Percentiles rank a stretch among this genome's conserved stretches.
Conservation (phyloP, 1,284 basidiomycete genomes). For the Neonothopanus nambi region DNA sequence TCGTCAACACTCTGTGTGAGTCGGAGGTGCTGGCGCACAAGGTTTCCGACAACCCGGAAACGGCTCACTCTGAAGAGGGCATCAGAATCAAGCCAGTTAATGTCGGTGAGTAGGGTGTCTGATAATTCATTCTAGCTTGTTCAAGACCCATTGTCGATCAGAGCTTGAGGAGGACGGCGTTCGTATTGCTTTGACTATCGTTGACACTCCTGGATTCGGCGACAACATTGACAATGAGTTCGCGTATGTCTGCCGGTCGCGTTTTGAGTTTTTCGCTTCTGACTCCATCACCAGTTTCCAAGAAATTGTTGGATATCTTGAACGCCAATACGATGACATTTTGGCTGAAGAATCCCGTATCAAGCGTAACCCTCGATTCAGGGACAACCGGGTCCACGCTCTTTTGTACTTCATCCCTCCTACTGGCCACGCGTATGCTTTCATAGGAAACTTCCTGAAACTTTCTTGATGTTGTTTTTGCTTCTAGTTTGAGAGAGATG, state of each 20-base stretch:
- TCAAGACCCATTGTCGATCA: conserved; percentile 28
- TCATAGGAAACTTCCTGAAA: conserved; percentile 1
- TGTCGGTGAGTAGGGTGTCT: conserved; percentile 66
- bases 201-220: conserved; percentile 98
- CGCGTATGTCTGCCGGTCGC: conserved; percentile 62
- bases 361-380: conserved; percentile 99
- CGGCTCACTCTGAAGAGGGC: conserved; percentile 93
- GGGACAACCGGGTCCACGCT: conserved; percentile 96
- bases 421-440: conserved; percentile 55
- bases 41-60: conserved; percentile 81
- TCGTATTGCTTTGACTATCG: conserved; percentile 96
- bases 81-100: conserved; percentile 96
- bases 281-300: conserved; percentile 65
- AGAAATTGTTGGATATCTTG: conserved; percentile 96
- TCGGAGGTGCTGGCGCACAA: conserved; percentile 87
- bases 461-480: not conserved
- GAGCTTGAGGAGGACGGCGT: conserved; percentile 99
- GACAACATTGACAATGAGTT: conserved; percentile 99
- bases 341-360: conserved; percentile 98
- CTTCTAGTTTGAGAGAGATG: conserved; percentile 87
- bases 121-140: not conserved
- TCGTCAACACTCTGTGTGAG: conserved; percentile 98
- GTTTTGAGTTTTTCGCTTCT: conserved; percentile 3
- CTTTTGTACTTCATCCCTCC: conserved; percentile 99
- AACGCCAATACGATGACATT: conserved; percentile 99